Percentiles rank a stretch among this genome's conserved stretches.
Evolutionary conservation across 2,329 filamentous ascomycete species (phyloP).

Genomic region (Geosmithia flava): DNA sequence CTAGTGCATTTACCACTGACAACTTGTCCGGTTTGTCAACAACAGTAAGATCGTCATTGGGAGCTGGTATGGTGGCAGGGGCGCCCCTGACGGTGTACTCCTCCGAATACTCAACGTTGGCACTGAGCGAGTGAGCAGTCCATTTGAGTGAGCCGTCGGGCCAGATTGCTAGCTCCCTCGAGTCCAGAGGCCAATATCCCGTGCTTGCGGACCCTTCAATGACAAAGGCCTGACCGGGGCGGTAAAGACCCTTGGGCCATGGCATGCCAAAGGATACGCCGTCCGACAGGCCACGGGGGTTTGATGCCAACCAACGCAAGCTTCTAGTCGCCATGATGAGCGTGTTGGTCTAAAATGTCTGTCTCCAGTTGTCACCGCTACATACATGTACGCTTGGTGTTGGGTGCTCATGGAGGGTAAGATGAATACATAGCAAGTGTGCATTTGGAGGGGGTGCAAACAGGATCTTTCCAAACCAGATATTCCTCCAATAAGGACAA

Average conservation of each 20-base stretch:
- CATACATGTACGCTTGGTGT: too few relatives aligned
- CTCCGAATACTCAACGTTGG: slow-evolving; percentile 21
- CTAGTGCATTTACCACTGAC: slow-evolving; percentile 27
- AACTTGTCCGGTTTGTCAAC: slow-evolving; percentile 14
- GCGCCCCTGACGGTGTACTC: slow-evolving; percentile 22
- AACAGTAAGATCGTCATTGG: slow-evolving; percentile 2
- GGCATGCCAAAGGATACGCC: slow-evolving; percentile 27
- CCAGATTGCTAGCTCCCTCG: slow-evolving; percentile 45
- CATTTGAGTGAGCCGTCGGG: slow-evolving; percentile 49
- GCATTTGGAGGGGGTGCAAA: too few relatives aligned
- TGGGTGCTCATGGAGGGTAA: too few relatives aligned
- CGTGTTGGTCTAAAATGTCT: too few relatives aligned
- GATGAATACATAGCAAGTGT: too few relatives aligned
- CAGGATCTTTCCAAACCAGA: too few relatives aligned
- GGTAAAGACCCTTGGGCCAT: slow-evolving; percentile 22
- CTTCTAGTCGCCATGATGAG: too few relatives aligned
- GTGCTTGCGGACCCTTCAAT: slow-evolving; percentile 14
- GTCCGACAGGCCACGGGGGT: too few relatives aligned
- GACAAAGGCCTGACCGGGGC: slow-evolving; percentile 13
- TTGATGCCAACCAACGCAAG: too few relatives aligned
- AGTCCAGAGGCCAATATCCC: slow-evolving; percentile 18
- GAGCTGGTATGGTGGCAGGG: neutral
- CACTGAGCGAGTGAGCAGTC: slow-evolving; percentile 42
- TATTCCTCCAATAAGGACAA: too few relatives aligned
- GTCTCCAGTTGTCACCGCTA: too few relatives aligned